These are phyloP conservation scores for Pyrenula massariospora DNA, from an alignment of 495 filamentous ascomycete species.

Conservation along the genomic window DNA sequence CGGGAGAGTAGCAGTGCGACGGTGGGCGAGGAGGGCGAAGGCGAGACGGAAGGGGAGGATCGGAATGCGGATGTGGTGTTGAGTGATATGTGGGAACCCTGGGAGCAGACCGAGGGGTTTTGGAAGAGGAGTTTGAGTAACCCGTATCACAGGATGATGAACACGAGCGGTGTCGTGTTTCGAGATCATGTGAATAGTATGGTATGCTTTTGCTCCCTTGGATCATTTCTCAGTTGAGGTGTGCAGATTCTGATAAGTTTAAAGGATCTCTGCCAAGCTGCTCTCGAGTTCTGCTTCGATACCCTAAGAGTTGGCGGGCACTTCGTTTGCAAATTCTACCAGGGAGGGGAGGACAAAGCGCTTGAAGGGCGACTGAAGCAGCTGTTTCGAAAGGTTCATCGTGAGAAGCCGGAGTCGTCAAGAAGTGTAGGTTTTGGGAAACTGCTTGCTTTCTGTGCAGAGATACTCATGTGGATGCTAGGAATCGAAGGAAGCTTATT, in stretches of 20 bases:
- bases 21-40: slow-evolving; percentile 8
- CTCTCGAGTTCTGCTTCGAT: slow-evolving; percentile 70
- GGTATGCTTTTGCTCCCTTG: slow-evolving; percentile 50
- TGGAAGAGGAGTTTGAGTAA: slow-evolving; percentile 80
- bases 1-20: slow-evolving; percentile 2
- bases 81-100: slow-evolving; percentile 98
- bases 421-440: slow-evolving; percentile 51
- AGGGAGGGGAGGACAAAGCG: slow-evolving; percentile 70
- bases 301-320: slow-evolving; percentile 72
- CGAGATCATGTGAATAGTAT: slow-evolving; percentile 91
- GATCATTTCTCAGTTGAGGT: too few relatives aligned
- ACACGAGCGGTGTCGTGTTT: slow-evolving; percentile 78
- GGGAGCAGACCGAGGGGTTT: slow-evolving; percentile 65
- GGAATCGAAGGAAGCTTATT: slow-evolving; percentile 87
- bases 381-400: slow-evolving; percentile 65
- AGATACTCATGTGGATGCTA: slow-evolving; percentile 21
- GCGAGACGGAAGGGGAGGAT: slow-evolving; percentile 9
- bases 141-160: slow-evolving; percentile 97
- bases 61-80: slow-evolving; percentile 84
- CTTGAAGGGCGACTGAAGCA: slow-evolving; percentile 60
- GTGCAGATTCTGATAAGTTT: slow-evolving; percentile 80
- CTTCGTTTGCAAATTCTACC: slow-evolving; percentile 97
- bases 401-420: slow-evolving; percentile 85
- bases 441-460: background rate
- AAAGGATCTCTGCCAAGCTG: slow-evolving; percentile 80